These are phyloP conservation scores for Limtongia smithiae DNA, from an alignment of 805 yeast genomes.

Conservation along the genomic window DNA sequence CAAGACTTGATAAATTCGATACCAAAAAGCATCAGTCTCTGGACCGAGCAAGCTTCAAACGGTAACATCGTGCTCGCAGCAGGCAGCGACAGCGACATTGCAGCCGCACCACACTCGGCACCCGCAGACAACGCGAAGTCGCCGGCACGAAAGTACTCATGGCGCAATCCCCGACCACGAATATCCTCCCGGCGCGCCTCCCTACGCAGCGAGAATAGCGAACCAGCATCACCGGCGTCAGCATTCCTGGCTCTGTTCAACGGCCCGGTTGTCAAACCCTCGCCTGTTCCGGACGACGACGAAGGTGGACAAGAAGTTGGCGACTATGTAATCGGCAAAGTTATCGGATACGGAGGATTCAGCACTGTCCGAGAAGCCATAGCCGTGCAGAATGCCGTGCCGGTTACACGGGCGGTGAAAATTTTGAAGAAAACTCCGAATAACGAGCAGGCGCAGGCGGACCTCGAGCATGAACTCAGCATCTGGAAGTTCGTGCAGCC, in stretches of 20 bases:
- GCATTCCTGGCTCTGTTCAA: slow-evolving; percentile 18
- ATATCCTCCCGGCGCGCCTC: background rate
- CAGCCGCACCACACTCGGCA: background rate
- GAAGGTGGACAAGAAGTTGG: slow-evolving; percentile 68
- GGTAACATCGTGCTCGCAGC: too few relatives aligned
- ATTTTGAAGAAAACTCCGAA: slow-evolving; percentile 41
- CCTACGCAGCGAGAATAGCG: slow-evolving; percentile 1
- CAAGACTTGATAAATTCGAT: too few relatives aligned
- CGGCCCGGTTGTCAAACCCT: background rate
- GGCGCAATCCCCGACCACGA: slow-evolving; percentile 27
- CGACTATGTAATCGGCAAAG: slow-evolving; percentile 59
- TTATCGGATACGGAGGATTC: slow-evolving; percentile 88
- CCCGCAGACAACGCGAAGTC: background rate
- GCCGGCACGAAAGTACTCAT: slow-evolving; percentile 18
- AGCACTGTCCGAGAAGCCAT: slow-evolving; percentile 75
- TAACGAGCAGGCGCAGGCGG: slow-evolving; percentile 46
- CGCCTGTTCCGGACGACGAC: slow-evolving; percentile 37
- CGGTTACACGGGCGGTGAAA: slow-evolving; percentile 52
- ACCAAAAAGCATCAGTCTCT: too few relatives aligned
- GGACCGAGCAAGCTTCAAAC: too few relatives aligned
- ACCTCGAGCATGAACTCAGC: slow-evolving; percentile 65
- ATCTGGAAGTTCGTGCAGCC: slow-evolving; percentile 62
- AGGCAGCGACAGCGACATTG: too few relatives aligned
- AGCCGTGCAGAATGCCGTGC: slow-evolving; percentile 32
- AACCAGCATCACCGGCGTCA: slow-evolving; percentile 22